Base-by-base conservation (phyloP, 1,139 yeast genomes). In the Kodamaea fungicola region DNA sequence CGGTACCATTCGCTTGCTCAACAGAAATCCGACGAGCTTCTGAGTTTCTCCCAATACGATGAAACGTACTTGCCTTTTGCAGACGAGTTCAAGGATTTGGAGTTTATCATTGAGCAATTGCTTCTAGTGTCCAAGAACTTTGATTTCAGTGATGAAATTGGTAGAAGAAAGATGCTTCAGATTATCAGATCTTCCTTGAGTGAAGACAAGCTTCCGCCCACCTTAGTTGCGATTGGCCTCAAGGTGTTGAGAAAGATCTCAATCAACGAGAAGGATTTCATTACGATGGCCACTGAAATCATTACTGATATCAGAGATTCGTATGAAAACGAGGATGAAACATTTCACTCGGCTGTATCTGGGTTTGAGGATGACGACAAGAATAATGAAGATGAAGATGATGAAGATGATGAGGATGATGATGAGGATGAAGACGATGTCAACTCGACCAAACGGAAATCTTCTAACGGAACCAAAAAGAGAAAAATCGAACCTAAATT, bases 111-210 rank as follows among this genome's bases (percentile, higher is more conserved):
- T 33, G 79, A 80, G 42, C 96, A 92, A 55, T 57, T 94, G 25
- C 59, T 92, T 29, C 61, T 69, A 7, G 76, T 88, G 28, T 82
- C 92, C 0, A 74, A 74, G 31, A 78, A 78, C 28, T 85, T 83
- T 54, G 98, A 92, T 56, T 88, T 79, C 52, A 83, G 90, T 46
- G 98, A 92, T 62, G 97, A 90, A 57, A 77, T 86, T 35, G 97
- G 97, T 6, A 77, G 97, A 54, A 74, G 96, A 55, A 79, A 81
- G 34, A 83, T 88, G 80, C 62, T 88, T 32, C 83, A 80, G 38
- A 75, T 84, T 4, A 71, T 89, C 12, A 76, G 96, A 60, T 67
- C 78, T 23, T 66, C 81, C 8, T 61, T 83, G 41, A 67, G 79
- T 1, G 70, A 74, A 34, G 82, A 77, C 39, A 69, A 73, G 12